These are phyloP conservation scores for Salix udensis DNA, from an alignment of 345 rosid genomes.

Conservation along the genomic window DNA sequence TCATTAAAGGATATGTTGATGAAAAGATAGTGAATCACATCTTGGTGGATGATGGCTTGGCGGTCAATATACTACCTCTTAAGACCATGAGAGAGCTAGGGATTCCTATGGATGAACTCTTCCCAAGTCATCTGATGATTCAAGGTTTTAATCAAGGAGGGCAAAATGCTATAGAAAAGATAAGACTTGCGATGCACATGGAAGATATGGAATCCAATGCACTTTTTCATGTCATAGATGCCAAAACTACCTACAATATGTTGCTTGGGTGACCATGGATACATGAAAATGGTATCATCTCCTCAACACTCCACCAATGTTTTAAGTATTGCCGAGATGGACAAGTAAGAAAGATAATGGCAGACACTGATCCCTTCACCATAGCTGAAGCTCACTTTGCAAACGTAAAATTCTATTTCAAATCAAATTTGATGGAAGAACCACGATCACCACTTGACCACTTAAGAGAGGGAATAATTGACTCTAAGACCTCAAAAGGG, in stretches of 20 bases:
- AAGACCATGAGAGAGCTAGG: not conserved
- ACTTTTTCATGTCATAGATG: not conserved
- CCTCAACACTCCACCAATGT: not conserved
- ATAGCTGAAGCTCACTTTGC: no score
- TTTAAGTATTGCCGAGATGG: no score
- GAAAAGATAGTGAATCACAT: not conserved
- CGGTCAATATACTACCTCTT: not conserved
- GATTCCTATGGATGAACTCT: not conserved
- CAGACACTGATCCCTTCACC: no score
- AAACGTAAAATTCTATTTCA: not conserved
- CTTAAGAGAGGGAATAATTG: not conserved
- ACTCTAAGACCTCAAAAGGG: not conserved
- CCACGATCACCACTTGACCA: not conserved
- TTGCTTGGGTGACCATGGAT: not conserved
- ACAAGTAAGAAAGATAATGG: no score
- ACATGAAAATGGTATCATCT: constrained; percentile 2
- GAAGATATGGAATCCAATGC: not conserved
- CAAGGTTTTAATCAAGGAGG: not conserved
- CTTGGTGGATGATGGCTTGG: no score
- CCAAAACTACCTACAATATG: not conserved
- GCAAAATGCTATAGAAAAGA: not conserved
- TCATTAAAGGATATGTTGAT: not conserved
- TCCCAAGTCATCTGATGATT: not conserved
- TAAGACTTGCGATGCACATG: not conserved
- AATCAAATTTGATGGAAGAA: not conserved